Conservation (phyloP, 495 filamentous ascomycete species). For the Podospora appendiculata region DNA sequence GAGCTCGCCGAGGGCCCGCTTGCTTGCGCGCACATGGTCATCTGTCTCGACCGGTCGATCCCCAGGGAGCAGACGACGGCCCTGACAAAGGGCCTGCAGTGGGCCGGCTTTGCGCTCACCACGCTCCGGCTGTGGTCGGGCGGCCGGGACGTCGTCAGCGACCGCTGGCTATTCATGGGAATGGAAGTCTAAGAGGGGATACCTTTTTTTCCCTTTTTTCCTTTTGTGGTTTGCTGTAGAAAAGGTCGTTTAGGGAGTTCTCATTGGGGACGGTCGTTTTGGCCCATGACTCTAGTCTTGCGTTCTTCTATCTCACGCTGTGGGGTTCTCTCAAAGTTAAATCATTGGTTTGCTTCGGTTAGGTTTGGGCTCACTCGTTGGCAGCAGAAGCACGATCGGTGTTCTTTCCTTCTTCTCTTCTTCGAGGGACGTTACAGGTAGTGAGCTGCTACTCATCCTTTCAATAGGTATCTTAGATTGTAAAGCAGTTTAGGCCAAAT, state of each 20-base stretch:
- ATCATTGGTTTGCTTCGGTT: no score
- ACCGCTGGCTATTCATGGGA: constrained; percentile 74
- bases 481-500: background rate
- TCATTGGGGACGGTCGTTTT: background rate
- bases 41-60: constrained; percentile 66
- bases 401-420: background rate
- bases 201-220: no score
- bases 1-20: constrained; percentile 72
- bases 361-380: no score
- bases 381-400: background rate
- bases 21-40: constrained; percentile 66
- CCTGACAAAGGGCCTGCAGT: constrained; percentile 73
- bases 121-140: constrained; percentile 67
- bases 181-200: constrained; percentile 52
- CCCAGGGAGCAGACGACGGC: constrained; percentile 50
- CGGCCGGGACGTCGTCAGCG: constrained; percentile 50
- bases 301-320: background rate
- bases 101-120: constrained; percentile 82
- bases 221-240: no score
- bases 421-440: background rate
- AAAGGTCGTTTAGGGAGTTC: background rate
- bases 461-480: background rate
- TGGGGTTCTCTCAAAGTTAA: background rate
- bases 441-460: background rate
- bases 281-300: background rate